Percentiles rank a stretch among this genome's conserved stretches.
These are phyloP conservation scores for Blastocystis sp. DNA, from an alignment of 352 stramenopile species.

Conservation along the genomic window DNA sequence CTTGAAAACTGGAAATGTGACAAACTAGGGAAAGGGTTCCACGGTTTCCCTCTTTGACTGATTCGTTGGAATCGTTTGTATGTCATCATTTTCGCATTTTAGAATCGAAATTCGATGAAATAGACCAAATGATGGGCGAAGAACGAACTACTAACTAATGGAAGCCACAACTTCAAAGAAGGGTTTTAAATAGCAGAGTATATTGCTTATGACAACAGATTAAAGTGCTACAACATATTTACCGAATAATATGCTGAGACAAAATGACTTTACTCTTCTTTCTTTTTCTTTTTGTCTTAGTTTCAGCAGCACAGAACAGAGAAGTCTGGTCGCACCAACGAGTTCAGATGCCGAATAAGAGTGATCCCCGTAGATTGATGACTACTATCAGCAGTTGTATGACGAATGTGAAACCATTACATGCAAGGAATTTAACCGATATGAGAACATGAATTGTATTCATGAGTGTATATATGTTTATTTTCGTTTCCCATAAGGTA, in stretches of 20 bases:
- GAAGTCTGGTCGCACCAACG: neutral
- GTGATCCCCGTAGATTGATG: neutral
- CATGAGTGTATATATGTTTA: neutral
- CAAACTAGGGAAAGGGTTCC: neutral
- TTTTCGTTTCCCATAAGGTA: neutral
- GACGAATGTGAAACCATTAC: neutral
- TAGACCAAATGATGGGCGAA: too few relatives aligned
- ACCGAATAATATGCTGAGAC: too few relatives aligned
- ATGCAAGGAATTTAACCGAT: conserved; percentile 29
- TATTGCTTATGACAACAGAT: too few relatives aligned
- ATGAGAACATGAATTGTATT: conserved; percentile 59
- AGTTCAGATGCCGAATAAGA: neutral
- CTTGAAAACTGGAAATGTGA: neutral
- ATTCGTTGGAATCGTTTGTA: neutral
- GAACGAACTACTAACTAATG: too few relatives aligned
- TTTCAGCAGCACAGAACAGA: neutral
- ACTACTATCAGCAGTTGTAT: conserved; percentile 14
- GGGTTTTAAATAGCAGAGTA: too few relatives aligned
- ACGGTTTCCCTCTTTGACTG: neutral
- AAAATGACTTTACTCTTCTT: neutral
- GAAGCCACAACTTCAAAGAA: too few relatives aligned
- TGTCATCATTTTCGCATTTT: neutral
- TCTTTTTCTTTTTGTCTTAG: neutral
- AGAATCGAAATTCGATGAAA: too few relatives aligned
- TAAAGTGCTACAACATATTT: too few relatives aligned